phyloP scores from a whole-genome alignment of 257 asterid species.

The Nicotiana attenuata region DNA sequence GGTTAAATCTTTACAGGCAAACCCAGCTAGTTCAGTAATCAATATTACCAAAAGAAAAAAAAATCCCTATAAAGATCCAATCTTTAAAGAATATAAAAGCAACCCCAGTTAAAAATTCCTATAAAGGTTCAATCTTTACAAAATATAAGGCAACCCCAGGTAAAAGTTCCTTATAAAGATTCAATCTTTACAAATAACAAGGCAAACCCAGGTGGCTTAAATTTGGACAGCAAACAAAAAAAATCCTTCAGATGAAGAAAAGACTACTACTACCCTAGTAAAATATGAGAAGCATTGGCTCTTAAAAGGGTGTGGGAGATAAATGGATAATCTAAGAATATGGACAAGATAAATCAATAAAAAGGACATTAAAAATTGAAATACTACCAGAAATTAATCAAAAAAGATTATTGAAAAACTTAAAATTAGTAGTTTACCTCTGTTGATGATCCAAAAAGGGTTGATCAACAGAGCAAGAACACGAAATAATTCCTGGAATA shows the following conservation, averaged over 20 bases:
- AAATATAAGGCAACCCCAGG: conserved; percentile 16
- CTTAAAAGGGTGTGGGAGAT: conserved; percentile 15
- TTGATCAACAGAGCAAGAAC: neutral
- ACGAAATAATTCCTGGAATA: neutral
- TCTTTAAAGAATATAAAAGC: neutral
- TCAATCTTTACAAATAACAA: neutral
- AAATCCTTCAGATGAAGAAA: conserved; percentile 4
- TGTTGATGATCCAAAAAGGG: neutral
- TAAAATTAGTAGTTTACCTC: neutral
- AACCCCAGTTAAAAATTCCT: conserved; percentile 19
- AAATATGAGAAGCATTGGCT: conserved; percentile 13
- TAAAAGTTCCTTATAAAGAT: neutral
- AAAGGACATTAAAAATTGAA: neutral
- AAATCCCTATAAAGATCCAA: neutral
- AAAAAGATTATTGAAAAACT: neutral
- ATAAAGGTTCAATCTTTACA: neutral
- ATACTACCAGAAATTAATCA: conserved; percentile 1
- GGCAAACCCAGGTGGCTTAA: neutral
- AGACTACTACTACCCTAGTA: neutral
- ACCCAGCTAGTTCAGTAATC: neutral
- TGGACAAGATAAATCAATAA: conserved; percentile 28
- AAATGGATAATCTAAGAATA: conserved; percentile 32
- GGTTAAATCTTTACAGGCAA: neutral
- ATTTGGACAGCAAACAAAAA: conserved; percentile 7
- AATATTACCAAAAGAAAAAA: neutral